These are phyloP conservation scores for Clarireedia monteithiana DNA, from an alignment of 2,329 filamentous ascomycete species.

Conservation along the genomic window DNA sequence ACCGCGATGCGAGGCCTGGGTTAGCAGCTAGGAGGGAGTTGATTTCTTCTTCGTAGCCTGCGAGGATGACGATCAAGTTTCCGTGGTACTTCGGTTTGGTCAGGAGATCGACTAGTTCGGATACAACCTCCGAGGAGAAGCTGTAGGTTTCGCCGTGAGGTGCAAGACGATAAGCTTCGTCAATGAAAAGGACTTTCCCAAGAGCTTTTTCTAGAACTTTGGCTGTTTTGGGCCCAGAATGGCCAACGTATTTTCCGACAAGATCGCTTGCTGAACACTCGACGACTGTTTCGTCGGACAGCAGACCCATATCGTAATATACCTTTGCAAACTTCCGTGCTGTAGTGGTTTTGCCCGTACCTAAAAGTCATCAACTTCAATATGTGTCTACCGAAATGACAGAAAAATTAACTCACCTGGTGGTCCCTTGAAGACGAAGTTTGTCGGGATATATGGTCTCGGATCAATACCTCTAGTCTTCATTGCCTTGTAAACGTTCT, in stretches of 20 bases:
- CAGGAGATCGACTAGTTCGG: constrained; percentile 54
- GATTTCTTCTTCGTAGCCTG: constrained; percentile 47
- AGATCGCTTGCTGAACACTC: constrained; percentile 61
- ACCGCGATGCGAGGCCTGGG: constrained; percentile 43
- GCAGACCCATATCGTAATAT: constrained; percentile 65
- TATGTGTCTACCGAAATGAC: too few relatives aligned
- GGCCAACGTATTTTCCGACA: constrained; percentile 58
- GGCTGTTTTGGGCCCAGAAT: constrained; percentile 40
- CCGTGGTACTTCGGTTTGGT: constrained; percentile 37
- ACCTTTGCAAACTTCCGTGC: constrained; percentile 67
- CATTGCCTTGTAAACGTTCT: constrained; percentile 36
- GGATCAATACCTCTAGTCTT: constrained; percentile 39
- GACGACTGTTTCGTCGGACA: constrained; percentile 49
- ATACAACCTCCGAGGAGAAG: constrained; percentile 63
- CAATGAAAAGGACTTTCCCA: constrained; percentile 2
- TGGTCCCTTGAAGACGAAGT: constrained; percentile 48
- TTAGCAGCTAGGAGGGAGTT: constrained; percentile 42
- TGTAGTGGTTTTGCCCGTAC: constrained; percentile 64
- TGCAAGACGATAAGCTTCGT: constrained; percentile 4
- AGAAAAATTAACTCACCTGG: constrained; percentile 15
- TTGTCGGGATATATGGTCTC: constrained; percentile 42
- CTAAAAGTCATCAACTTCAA: constrained; percentile 14
- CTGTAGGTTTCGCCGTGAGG: constrained; percentile 50
- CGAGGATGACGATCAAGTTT: constrained; percentile 45
- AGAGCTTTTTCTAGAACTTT: constrained; percentile 1